Evolutionary conservation across 2,329 filamentous ascomycete genomes (phyloP).

Genomic region (Cordyceps cicadae): DNA sequence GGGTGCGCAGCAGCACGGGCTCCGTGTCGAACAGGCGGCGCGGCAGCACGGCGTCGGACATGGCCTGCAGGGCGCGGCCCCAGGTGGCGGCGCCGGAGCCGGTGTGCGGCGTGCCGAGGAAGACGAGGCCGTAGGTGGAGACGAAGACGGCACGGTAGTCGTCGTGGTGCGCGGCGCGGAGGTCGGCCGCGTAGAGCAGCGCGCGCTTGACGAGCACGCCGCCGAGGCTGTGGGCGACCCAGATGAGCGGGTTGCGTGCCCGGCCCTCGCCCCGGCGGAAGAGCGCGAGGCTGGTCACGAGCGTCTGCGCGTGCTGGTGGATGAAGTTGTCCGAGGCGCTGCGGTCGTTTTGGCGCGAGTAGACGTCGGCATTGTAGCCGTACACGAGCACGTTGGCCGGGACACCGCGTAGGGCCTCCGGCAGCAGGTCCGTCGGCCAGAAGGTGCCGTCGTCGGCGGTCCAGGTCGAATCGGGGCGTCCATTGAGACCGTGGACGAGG

Average conservation of each 20-base stretch:
- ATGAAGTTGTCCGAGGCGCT: slow-evolving; percentile 59
- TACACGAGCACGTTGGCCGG: slow-evolving; percentile 62
- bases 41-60: slow-evolving; percentile 57
- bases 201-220: slow-evolving; percentile 65
- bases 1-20: slow-evolving; percentile 56
- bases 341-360: slow-evolving; percentile 38
- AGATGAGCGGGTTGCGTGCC: slow-evolving; percentile 60
- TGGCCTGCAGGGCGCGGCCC: slow-evolving; percentile 58
- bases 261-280: slow-evolving; percentile 53
- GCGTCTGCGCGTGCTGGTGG: slow-evolving; percentile 61
- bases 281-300: slow-evolving; percentile 53
- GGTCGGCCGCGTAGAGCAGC: slow-evolving; percentile 57
- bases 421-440: slow-evolving; percentile 63
- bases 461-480: slow-evolving; percentile 57
- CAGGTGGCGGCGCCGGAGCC: slow-evolving; percentile 62
- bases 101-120: slow-evolving; percentile 68
- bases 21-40: slow-evolving; percentile 60
- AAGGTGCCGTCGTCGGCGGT: slow-evolving; percentile 48
- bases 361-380: slow-evolving; percentile 64
- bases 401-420: slow-evolving; percentile 45
- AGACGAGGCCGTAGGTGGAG: slow-evolving; percentile 68
- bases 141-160: slow-evolving; percentile 61
- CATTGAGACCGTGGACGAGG: slow-evolving; percentile 64
- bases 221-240: slow-evolving; percentile 66
- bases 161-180: slow-evolving; percentile 51